Conservation (phyloP, 2,329 filamentous ascomycete genomes). For the Colletotrichum sp. region DNA sequence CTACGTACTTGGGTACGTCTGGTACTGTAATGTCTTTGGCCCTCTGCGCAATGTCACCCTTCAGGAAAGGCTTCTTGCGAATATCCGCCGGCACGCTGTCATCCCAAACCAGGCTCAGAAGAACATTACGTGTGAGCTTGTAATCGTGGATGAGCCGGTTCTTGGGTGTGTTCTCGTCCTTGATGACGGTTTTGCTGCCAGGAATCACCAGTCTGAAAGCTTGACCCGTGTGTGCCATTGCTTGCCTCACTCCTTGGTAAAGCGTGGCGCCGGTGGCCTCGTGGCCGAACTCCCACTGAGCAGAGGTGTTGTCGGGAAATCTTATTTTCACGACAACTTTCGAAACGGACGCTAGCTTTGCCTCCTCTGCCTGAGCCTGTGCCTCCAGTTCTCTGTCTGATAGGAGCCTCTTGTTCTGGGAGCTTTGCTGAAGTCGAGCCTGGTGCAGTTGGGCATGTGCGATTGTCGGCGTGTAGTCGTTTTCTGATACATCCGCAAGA, state of each 20-base stretch:
- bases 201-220: constrained; percentile 76
- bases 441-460: constrained; percentile 80
- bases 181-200: constrained; percentile 54
- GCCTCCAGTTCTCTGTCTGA: constrained; percentile 84
- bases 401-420: constrained; percentile 77
- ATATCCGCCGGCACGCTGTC: constrained; percentile 62
- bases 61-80: constrained; percentile 64
- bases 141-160: constrained; percentile 74
- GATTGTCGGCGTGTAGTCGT: constrained; percentile 78
- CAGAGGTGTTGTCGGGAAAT: constrained; percentile 84
- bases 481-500: constrained; percentile 67
- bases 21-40: constrained; percentile 73
- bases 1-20: constrained; percentile 49
- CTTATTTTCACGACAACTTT: constrained; percentile 79
- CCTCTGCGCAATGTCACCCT: constrained; percentile 58
- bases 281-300: constrained; percentile 73
- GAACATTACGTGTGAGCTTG: constrained; percentile 71
- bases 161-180: constrained; percentile 48
- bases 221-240: constrained; percentile 69
- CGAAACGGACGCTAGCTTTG: constrained; percentile 68
- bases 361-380: constrained; percentile 68
- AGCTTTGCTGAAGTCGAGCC: constrained; percentile 62
- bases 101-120: constrained; percentile 80
- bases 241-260: constrained; percentile 74
- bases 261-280: constrained; percentile 73